Evolutionary conservation across 192 early-diverging fungal genomes (phyloP).

Genomic region (Linderina pennispora): DNA sequence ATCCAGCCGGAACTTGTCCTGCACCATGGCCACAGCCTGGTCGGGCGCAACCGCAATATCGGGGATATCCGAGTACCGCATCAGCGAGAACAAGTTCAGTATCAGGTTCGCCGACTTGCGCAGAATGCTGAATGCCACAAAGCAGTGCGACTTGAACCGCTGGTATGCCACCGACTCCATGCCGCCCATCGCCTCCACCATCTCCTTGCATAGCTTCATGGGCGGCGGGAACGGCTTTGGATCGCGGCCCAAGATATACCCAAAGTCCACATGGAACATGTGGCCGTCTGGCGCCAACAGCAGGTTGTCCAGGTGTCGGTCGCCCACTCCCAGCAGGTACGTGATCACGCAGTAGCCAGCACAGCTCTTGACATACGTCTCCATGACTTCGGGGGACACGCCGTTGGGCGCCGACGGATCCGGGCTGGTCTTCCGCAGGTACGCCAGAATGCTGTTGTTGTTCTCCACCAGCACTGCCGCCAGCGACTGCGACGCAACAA

Average conservation of each 20-base stretch:
- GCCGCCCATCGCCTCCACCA: slow-evolving; percentile 99
- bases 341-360: slow-evolving; percentile 99
- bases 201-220: slow-evolving; percentile 99
- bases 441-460: slow-evolving; percentile 74
- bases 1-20: slow-evolving; percentile 93
- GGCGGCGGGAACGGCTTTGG: slow-evolving; percentile 99
- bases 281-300: slow-evolving; percentile 79
- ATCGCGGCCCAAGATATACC: slow-evolving; percentile 96
- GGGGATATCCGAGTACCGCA: slow-evolving; percentile 95
- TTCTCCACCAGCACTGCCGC: slow-evolving; percentile 86
- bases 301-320: slow-evolving; percentile 96
- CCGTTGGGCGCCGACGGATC: slow-evolving; percentile 61
- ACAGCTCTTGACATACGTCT: slow-evolving; percentile 93
- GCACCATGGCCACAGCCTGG: slow-evolving; percentile 94
- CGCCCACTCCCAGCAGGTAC: slow-evolving; percentile 95
- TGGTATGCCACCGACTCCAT: slow-evolving; percentile 82
- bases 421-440: slow-evolving; percentile 68
- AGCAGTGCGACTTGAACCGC: slow-evolving; percentile 89
- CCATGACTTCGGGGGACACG: slow-evolving; percentile 74
- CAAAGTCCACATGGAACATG: slow-evolving; percentile 98
- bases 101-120: slow-evolving; percentile 94
- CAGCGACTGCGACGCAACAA: slow-evolving; percentile 83
- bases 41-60: slow-evolving; percentile 99
- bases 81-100: slow-evolving; percentile 94
- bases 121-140: slow-evolving; percentile 90